These are phyloP conservation scores for Entomortierella chlamydospora DNA, from an alignment of 192 early-diverging fungal genomes.

Conservation along the genomic window DNA sequence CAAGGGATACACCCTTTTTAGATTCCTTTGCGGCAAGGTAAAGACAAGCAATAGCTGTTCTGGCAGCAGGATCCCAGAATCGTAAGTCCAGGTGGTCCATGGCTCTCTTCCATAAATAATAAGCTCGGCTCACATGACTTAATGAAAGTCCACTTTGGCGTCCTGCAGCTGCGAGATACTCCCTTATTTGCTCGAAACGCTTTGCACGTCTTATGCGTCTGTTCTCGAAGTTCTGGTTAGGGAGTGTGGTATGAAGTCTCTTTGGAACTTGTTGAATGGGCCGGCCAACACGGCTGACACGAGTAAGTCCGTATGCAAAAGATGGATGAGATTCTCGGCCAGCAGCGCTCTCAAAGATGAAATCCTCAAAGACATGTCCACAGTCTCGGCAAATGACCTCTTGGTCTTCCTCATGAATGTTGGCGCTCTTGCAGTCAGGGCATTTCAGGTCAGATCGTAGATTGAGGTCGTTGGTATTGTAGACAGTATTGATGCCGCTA, in stretches of 20 bases:
- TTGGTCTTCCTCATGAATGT: conserved; percentile 1
- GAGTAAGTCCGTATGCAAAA: background rate
- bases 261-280: background rate
- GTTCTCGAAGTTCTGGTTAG: background rate
- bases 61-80: conserved; percentile 11
- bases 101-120: conserved; percentile 11
- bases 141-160: background rate
- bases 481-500: background rate
- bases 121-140: background rate
- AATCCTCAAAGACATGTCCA: conserved; percentile 16
- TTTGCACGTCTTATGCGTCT: background rate
- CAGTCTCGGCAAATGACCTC: conserved; percentile 17
- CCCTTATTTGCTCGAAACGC: background rate
- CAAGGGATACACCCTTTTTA: conserved; percentile 10
- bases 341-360: background rate
- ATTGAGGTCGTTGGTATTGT: background rate
- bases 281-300: background rate
- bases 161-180: background rate
- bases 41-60: conserved; percentile 24
- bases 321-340: background rate
- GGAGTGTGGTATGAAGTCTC: background rate
- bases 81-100: background rate
- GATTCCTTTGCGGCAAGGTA: conserved; percentile 35
- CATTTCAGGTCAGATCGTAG: conserved; percentile 9
- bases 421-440: background rate